Conservation (phyloP, 2,329 filamentous ascomycete genomes). For the Dryadomyces quercus-mongolicae region DNA sequence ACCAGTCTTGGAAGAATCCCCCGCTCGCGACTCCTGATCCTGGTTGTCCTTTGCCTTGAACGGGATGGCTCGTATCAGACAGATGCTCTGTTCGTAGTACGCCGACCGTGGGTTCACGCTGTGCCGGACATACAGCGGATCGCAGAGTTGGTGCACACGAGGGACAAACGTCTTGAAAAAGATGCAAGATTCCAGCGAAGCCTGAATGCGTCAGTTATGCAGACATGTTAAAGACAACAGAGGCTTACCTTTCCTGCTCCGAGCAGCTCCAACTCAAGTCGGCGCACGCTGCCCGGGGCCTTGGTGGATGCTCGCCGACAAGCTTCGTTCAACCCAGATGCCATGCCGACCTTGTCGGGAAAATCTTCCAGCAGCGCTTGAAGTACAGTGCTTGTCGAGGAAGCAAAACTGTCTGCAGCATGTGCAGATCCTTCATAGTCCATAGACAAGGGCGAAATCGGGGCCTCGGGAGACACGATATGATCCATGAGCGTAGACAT, state of each 20-base stretch:
- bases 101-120: constrained; percentile 20
- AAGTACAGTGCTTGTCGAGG: constrained; percentile 25
- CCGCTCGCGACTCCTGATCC: too few species aligned
- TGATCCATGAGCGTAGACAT: constrained; percentile 24
- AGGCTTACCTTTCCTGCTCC: constrained; percentile 34
- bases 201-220: constrained; percentile 13
- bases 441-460: constrained; percentile 30
- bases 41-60: not conserved
- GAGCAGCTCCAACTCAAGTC: constrained; percentile 38
- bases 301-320: constrained; percentile 23
- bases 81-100: constrained; percentile 30
- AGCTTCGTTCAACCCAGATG: constrained; percentile 21
- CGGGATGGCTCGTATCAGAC: constrained; percentile 22
- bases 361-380: constrained; percentile 24
- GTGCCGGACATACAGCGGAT: constrained; percentile 28
- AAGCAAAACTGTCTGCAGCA: constrained; percentile 20
- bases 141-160: constrained; percentile 27
- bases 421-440: constrained; percentile 17
- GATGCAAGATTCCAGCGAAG: constrained; percentile 19
- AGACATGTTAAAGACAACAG: not conserved
- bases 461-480: constrained; percentile 19
- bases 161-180: constrained; percentile 31
- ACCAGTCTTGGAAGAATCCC: too few species aligned
- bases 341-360: constrained; percentile 11
- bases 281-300: constrained; percentile 27